Evolutionary conservation across 208 protist genomes (phyloP), one percentile per base, ranked within the genome.

Genomic region (Wallacemonas sp.): DNA sequence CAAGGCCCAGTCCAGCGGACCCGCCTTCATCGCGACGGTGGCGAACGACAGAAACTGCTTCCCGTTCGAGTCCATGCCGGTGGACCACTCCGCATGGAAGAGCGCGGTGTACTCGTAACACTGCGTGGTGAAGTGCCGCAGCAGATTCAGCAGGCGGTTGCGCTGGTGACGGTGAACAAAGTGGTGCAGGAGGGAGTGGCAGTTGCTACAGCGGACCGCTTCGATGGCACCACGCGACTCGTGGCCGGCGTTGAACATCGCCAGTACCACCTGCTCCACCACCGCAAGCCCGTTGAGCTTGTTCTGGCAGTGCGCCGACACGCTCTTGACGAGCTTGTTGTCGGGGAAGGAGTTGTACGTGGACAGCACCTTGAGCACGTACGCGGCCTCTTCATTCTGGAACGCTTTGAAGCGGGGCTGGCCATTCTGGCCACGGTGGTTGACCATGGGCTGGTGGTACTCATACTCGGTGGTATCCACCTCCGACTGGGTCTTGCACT

Each of bases 1-100:
- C 14, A 93, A 50, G 10, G 76, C 81, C 77, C 85, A 88, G 63
- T 87, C 82, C 16, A 95, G 77, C 31, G 87, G 82, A n/a, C 84
- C 80, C 2, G 81, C 72, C 70, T 86, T 87, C 72, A 89, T 89
- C 66, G 78, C 81, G 2, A 82, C 78, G 16, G 82, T 87, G 18
- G 79, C 70, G 45, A 91, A 79, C 22, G 80, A 75, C 45, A 83
- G 80, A 33, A 78, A 71, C 55, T 39, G 46, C 20, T 28, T 62
- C 61, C 42, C 62, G 57, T 76, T 74, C 32, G 39, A 22, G 67
- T 77, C 66, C 44, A 76, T 49, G 61, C 77, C 62, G 18, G 67
- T 74, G 29, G 65, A 48, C 61, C 81, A 80, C 36, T 75, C 69
- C 20, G 66, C 65, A 57, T 72, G 31, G 29, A 74, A 85, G n/a